Evolutionary conservation across 2,329 filamentous ascomycete genomes (phyloP).

Genomic region (Nakataea oryzae): DNA sequence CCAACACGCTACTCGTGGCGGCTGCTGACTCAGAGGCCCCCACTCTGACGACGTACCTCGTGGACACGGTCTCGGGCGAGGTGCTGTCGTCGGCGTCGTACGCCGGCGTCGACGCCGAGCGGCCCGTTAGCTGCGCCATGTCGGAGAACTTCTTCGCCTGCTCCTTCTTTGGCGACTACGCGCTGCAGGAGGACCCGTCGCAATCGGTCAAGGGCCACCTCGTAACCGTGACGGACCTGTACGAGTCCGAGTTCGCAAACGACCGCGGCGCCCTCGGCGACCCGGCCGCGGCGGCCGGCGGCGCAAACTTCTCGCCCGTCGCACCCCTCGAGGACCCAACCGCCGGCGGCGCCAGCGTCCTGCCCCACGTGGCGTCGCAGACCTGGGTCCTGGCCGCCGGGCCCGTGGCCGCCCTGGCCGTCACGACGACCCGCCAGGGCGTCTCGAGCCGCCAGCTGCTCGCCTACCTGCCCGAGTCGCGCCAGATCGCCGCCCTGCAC

Average conservation of each 20-base stretch:
- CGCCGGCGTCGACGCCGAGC: constrained; percentile 60
- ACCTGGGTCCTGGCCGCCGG: constrained; percentile 71
- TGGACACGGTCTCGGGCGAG: constrained; percentile 80
- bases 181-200: constrained; percentile 40
- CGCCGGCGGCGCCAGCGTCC: constrained; percentile 28
- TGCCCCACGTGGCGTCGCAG: constrained; percentile 70
- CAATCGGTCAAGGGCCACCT: constrained; percentile 71
- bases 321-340: constrained; percentile 48
- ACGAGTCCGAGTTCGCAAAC: constrained; percentile 74
- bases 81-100: constrained; percentile 64
- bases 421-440: constrained; percentile 85
- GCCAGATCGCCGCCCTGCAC: constrained; percentile 70
- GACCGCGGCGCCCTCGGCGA: constrained; percentile 71
- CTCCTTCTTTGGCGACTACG: constrained; percentile 59
- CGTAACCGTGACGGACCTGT: constrained; percentile 77
- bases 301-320: constrained; percentile 71
- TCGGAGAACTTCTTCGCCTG: constrained; percentile 96
- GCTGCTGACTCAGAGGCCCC: constrained; percentile 48
- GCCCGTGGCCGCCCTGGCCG: constrained; percentile 67
- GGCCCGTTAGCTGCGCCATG: constrained; percentile 66
- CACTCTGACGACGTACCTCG: constrained; percentile 61
- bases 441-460: constrained; percentile 78
- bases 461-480: constrained; percentile 62
- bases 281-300: constrained; percentile 27
- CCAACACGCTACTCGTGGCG: constrained; percentile 71